Evolutionary conservation across 345 rosid species (phyloP), one percentile per base, ranked within the genome.

Genomic region (Citropsis articulata): DNA sequence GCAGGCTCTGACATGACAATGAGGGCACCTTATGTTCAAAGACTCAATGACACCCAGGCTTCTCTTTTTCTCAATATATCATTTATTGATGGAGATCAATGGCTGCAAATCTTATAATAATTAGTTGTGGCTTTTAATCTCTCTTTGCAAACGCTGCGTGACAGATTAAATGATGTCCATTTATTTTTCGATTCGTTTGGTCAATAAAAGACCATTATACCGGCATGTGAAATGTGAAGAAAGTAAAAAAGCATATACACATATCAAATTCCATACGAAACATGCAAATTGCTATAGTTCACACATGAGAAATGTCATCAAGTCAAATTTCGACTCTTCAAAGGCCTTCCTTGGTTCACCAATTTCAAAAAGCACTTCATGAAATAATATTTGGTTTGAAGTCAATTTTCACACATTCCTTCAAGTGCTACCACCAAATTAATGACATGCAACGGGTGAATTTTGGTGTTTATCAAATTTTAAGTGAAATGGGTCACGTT

Each of bases 41-140:
- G 85, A 79, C 89, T 95, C 4, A 91, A 87, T 27, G 93, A 91
- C 38, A 84, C 93, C 7, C 90, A 86, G 61, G 94, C 91, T 71
- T 76, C 86, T 71, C 66, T 80, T 73, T 92, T 91, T 75, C 87
- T 92, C 8, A 84, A 87, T 65, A 27, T 74, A 2, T 79, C 96
- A 33, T 93, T 82, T 63, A 83, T 93, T 36, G 97, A 95, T 72
- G 97, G 90, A 7, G 92, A 95, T 78, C 93, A 88, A 60, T 95
- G 99, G 97, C 56, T 93, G 68, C 91, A 81, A 81, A 57, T 53
- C 84, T 66, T 35, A 35, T 24, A 66, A n/a, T 76, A 66, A 14
- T 76, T 30, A 63, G 30, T 25, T 53, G 57, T 18, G 57, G 8
- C 57, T 18, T 25, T 59, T 59, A 22, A 59, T 22, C 56, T 53